Conservation (phyloP, 106 monocot genomes). For the Agapanthus africanus region DNA sequence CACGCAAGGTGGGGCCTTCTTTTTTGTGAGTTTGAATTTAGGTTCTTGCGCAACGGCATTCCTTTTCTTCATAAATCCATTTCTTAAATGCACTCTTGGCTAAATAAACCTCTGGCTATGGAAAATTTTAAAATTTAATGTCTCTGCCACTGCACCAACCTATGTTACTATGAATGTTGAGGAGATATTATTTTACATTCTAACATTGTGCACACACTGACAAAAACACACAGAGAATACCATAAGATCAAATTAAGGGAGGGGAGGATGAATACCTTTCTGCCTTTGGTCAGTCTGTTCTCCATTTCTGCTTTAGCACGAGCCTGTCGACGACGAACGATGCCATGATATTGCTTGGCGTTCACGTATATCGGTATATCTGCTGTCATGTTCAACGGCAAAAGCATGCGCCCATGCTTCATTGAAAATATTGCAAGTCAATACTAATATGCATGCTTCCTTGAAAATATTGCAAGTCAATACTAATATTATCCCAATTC, state of each 20-base stretch:
- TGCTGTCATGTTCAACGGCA: slow-evolving; percentile 39
- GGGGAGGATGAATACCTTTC: slow-evolving; percentile 30
- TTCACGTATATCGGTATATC: slow-evolving; percentile 58
- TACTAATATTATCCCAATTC: no score
- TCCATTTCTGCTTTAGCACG: slow-evolving; percentile 59
- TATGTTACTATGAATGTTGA: no score
- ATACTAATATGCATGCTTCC: background rate
- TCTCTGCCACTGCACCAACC: no score
- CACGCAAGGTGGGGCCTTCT: no score
- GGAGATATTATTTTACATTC: no score
- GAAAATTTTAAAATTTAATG: no score
- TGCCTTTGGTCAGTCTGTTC: slow-evolving; percentile 34
- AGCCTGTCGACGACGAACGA: slow-evolving; percentile 51
- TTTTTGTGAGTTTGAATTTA: no score
- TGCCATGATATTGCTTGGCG: slow-evolving; percentile 59
- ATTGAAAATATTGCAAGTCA: background rate
- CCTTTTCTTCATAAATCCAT: no score
- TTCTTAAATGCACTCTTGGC: no score
- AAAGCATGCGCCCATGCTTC: slow-evolving; percentile 50
- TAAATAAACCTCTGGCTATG: no score
- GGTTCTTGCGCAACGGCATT: no score
- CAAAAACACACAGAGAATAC: background rate
- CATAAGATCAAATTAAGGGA: background rate
- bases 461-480: no score
- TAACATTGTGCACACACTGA: background rate